phyloP scores from a whole-genome alignment of 352 stramenopile genomes.

The Phytophthora idaei region DNA sequence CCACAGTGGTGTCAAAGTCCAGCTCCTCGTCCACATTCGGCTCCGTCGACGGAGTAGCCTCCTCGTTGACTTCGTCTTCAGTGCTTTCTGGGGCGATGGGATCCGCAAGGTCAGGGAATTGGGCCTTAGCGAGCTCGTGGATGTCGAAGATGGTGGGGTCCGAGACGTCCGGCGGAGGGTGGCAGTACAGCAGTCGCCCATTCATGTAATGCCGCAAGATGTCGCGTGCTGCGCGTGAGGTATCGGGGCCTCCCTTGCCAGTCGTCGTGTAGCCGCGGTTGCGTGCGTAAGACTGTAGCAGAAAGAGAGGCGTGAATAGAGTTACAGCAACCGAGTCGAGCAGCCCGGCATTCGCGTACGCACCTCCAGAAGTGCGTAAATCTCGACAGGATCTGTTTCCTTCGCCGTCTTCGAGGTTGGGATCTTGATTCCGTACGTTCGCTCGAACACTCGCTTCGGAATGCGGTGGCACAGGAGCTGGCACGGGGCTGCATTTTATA shows the following conservation, averaged over 20 bases:
- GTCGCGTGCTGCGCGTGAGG: conserved; percentile 93
- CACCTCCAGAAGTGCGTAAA: conserved; percentile 81
- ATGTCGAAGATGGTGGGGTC: conserved; percentile 78
- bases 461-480: conserved; percentile 95
- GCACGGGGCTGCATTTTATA: conserved; percentile 75
- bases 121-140: conserved; percentile 58
- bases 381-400: conserved; percentile 77
- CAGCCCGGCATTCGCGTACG: conserved; percentile 6
- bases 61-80: conserved; percentile 23
- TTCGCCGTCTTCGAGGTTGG: conserved; percentile 61
- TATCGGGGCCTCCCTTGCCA: conserved; percentile 94
- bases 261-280: conserved; percentile 93
- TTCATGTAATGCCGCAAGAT: conserved; percentile 98
- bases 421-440: conserved; percentile 97
- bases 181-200: conserved; percentile 97
- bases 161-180: conserved; percentile 87
- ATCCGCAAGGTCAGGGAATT: conserved; percentile 62
- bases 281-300: conserved; percentile 72
- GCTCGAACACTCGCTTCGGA: conserved; percentile 95
- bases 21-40: conserved; percentile 39
- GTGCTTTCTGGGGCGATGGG: conserved; percentile 15
- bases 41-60: conserved; percentile 6
- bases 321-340: not conserved
- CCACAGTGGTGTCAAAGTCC: conserved; percentile 74
- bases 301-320: conserved; percentile 7